Evolutionary conservation across 1,284 basidiomycete genomes (phyloP).

Genomic region (Cystobasidiaceae sp.): DNA sequence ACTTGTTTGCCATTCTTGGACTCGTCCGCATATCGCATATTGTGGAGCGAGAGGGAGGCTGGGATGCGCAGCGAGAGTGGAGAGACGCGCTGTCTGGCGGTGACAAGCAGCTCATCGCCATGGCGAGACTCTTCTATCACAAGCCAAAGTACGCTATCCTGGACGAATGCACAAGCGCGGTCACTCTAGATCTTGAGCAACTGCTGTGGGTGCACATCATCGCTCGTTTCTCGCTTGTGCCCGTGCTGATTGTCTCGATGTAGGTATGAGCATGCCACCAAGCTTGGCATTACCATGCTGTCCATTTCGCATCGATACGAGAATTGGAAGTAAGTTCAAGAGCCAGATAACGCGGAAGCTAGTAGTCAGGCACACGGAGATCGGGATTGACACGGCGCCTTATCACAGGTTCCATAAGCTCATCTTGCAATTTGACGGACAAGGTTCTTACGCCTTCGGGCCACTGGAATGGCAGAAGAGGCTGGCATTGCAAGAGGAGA

Average conservation of each 20-base stretch:
- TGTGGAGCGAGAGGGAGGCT: conserved; percentile 93
- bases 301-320: conserved; percentile 52
- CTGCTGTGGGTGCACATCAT: conserved; percentile 16
- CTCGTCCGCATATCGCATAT: conserved; percentile 81
- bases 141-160: conserved; percentile 93
- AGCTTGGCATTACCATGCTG: conserved; percentile 77
- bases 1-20: conserved; percentile 67
- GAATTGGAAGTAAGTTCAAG: conserved; percentile 24
- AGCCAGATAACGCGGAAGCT: no score
- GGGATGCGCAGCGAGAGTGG: conserved; percentile 86
- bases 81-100: conserved; percentile 76
- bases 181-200: conserved; percentile 84
- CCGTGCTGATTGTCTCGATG: conserved; percentile 46
- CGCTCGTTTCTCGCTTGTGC: background rate
- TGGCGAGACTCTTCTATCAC: conserved; percentile 96
- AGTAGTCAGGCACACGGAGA: background rate
- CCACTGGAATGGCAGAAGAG: conserved; percentile 87
- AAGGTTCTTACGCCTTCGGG: conserved; percentile 60
- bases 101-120: conserved; percentile 73
- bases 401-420: conserved; percentile 84
- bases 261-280: conserved; percentile 93
- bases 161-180: conserved; percentile 91
- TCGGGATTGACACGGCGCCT: conserved; percentile 64
- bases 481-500: conserved; percentile 87
- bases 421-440: conserved; percentile 69